Percentiles rank a stretch among this genome's conserved stretches.
Evolutionary conservation across 2,329 filamentous ascomycete species (phyloP).

Genomic region (Colletotrichum agaves): DNA sequence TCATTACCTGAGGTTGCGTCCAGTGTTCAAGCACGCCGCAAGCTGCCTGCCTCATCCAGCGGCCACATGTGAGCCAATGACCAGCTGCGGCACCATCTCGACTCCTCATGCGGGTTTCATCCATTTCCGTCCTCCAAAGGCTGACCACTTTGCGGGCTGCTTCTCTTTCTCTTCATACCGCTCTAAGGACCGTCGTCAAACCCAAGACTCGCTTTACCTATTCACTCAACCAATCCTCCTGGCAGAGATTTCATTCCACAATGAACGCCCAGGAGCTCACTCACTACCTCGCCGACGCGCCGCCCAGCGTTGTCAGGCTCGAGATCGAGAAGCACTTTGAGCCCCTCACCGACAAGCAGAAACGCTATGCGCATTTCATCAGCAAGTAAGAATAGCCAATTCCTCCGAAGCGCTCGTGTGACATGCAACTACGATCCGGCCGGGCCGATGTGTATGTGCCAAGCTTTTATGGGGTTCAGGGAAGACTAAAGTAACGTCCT

Average conservation of each 20-base stretch:
- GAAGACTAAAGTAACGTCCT: conserved; percentile 32
- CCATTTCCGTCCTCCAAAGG: conserved; percentile 50
- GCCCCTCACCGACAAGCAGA: conserved; percentile 77
- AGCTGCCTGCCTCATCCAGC: conserved; percentile 32
- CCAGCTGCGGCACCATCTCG: conserved; percentile 29
- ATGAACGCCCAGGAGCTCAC: conserved; percentile 71
- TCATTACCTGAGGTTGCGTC: neutral
- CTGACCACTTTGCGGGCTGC: conserved; percentile 42
- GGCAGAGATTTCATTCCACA: conserved; percentile 44
- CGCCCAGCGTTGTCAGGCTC: conserved; percentile 86
- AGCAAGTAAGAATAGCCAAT: conserved; percentile 67
- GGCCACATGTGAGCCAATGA: conserved; percentile 32
- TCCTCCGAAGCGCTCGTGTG: neutral
- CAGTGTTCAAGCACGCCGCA: neutral
- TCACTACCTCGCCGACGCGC: conserved; percentile 91
- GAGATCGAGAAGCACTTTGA: conserved; percentile 95
- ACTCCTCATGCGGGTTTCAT: conserved; percentile 42
- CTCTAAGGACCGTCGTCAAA: conserved; percentile 19
- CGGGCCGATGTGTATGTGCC: neutral
- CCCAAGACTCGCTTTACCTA: conserved; percentile 13
- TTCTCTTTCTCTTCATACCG: conserved; percentile 22
- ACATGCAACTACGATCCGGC: neutral
- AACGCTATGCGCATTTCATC: conserved; percentile 92
- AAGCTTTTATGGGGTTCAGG: conserved; percentile 22
- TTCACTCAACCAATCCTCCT: conserved; percentile 16